phyloP scores from a whole-genome alignment of 208 protist species.

The Endotrypanum monterogeii region DNA sequence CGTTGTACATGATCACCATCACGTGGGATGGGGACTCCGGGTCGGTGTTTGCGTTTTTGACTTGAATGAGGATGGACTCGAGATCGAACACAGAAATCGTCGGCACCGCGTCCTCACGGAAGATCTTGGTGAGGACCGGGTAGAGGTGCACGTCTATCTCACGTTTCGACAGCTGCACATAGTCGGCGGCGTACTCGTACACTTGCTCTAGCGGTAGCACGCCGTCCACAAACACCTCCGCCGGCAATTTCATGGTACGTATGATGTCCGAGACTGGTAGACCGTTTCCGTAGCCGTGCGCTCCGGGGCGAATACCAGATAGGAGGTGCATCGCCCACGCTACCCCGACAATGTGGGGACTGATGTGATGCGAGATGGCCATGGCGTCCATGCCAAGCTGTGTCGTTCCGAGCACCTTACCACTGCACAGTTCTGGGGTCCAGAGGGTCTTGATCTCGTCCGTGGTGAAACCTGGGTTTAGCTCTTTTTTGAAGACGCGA shows the following conservation, averaged over 20 bases:
- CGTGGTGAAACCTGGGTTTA: slow-evolving; percentile 44
- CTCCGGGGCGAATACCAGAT: slow-evolving; percentile 54
- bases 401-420: slow-evolving; percentile 81
- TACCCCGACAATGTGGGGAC: slow-evolving; percentile 84
- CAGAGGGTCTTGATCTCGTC: slow-evolving; percentile 81
- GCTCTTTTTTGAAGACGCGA: slow-evolving; percentile 69
- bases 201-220: slow-evolving; percentile 79
- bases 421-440: slow-evolving; percentile 83
- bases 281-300: slow-evolving; percentile 82
- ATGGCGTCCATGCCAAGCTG: slow-evolving; percentile 73
- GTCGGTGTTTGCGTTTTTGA: slow-evolving; percentile 76
- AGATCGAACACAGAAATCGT: slow-evolving; percentile 91
- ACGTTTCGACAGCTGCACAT: slow-evolving; percentile 47
- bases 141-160: slow-evolving; percentile 63
- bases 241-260: slow-evolving; percentile 69
- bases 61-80: slow-evolving; percentile 80
- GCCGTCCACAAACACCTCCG: slow-evolving; percentile 77
- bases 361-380: slow-evolving; percentile 75
- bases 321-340: slow-evolving; percentile 91
- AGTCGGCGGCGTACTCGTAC: slow-evolving; percentile 79
- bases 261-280: slow-evolving; percentile 86
- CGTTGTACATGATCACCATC: slow-evolving; percentile 92
- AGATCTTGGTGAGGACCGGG: slow-evolving; percentile 87
- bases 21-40: slow-evolving; percentile 70
- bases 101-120: slow-evolving; percentile 83